Base-by-base conservation (phyloP, 202 grass and related monocot species). In the Carex sylvatica region DNA sequence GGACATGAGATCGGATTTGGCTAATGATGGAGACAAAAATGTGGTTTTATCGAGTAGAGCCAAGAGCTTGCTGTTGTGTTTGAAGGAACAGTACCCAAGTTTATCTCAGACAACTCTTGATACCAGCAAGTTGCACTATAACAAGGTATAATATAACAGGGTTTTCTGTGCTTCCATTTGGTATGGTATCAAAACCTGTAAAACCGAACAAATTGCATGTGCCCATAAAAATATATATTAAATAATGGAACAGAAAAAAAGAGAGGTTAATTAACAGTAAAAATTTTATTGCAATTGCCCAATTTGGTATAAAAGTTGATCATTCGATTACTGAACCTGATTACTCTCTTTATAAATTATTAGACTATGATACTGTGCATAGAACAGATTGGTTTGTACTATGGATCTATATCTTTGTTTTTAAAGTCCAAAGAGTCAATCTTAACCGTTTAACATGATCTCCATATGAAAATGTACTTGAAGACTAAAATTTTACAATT, bases 101-200 rank as follows among this genome's bases (percentile, higher is more conserved):
- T 85, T 98, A 54, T 93, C 95, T 0, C 95, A 98, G 54, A 98
- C 95, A 13, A 91, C 95, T 53, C 82, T 98, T 62, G 95, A 98
- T 80, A 93, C 90, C 59, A 98, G 95, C 88, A 98, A 95, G 69
- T 91, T 98, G 80, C 89, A 98, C 23, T 98, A 88, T 84, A 98
- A 98, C 14, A 98, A 98, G 92, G 95, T 97, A 89, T 58, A 7
- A 30, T 8, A 40, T 46, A 46, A 46, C 42, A 46, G 42, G 42
- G 42, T 46, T 10, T 46, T 9, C 7, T 46, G 42, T 46, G 42
- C 2, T 52, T 74, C 14, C 16, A 36, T 35, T 36, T 35, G 28
- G 52, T 18, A 58, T 13, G 4, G 16, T 77, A 59, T 53, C 74
- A 77, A 53, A 55, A 33, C 24, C 26, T 55, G 23, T 55, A 9